These are phyloP conservation scores for Verticillium isaacii DNA, from an alignment of 2,329 filamentous ascomycete genomes.

Conservation along the genomic window DNA sequence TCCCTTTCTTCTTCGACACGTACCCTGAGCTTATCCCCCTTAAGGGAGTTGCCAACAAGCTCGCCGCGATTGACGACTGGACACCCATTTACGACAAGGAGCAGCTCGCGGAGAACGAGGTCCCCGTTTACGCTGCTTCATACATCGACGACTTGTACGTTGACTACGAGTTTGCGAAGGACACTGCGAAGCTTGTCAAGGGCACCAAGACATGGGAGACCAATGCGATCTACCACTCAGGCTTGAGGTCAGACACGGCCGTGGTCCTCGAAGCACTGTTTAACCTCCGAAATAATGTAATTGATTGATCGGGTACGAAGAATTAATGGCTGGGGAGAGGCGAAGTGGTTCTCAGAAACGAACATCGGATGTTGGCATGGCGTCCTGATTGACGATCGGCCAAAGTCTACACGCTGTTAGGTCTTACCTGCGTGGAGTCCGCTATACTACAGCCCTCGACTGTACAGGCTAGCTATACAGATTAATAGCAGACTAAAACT, in stretches of 20 bases:
- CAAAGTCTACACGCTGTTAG: too few species aligned
- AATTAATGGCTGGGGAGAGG: neutral
- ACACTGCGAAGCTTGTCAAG: slow-evolving; percentile 70
- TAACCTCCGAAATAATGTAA: slow-evolving; percentile 64
- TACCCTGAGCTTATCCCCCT: slow-evolving; percentile 70
- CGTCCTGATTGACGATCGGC: too few species aligned
- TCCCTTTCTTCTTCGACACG: slow-evolving; percentile 76
- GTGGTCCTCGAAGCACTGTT: slow-evolving; percentile 76
- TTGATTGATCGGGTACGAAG: slow-evolving; percentile 36
- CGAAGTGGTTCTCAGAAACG: neutral
- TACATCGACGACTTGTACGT: slow-evolving; percentile 94
- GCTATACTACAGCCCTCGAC: too few species aligned
- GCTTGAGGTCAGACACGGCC: slow-evolving; percentile 65
- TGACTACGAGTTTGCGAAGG: slow-evolving; percentile 66
- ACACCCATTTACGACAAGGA: slow-evolving; percentile 69
- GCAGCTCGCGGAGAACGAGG: slow-evolving; percentile 69
- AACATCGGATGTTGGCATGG: too few species aligned
- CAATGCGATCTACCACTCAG: slow-evolving; percentile 84
- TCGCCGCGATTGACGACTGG: slow-evolving; percentile 70
- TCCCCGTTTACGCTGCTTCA: slow-evolving; percentile 80
- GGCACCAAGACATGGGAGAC: slow-evolving; percentile 78
- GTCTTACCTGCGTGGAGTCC: too few species aligned
- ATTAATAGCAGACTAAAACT: too few species aligned
- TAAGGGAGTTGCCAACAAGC: slow-evolving; percentile 60
- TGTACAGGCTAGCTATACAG: too few species aligned